phyloP scores from a whole-genome alignment of 306 rosid species.

The Alnus rubra region DNA sequence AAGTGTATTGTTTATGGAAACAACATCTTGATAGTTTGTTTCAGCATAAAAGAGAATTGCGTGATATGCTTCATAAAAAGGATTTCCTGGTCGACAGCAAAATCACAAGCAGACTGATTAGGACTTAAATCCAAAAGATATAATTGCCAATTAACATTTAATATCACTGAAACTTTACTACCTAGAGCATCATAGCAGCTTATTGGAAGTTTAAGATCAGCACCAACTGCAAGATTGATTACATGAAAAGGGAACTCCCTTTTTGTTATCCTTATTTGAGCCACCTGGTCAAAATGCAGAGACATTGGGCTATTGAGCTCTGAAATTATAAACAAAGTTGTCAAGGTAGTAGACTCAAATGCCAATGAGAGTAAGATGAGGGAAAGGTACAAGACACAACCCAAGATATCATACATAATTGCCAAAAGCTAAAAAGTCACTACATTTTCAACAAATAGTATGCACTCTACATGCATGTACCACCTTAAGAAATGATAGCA shows the following conservation, averaged over 20 bases:
- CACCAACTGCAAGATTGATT: constrained; percentile 74
- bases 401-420: neutral
- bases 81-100: constrained; percentile 66
- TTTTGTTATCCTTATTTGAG: constrained; percentile 72
- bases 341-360: constrained; percentile 11
- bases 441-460: neutral
- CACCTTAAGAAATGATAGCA: neutral
- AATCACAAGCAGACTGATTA: constrained; percentile 25
- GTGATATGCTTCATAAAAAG: constrained; percentile 74
- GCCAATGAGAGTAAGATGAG: constrained; percentile 7
- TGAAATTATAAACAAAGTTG: constrained; percentile 19
- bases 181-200: constrained; percentile 71
- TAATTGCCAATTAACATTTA: constrained; percentile 14
- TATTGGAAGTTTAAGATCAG: constrained; percentile 68
- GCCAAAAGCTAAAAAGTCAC: neutral
- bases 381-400: neutral
- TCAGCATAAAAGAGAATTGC: constrained; percentile 52
- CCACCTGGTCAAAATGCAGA: constrained; percentile 57
- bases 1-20: constrained; percentile 50
- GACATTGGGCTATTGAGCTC: constrained; percentile 18
- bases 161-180: constrained; percentile 31
- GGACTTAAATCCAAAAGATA: constrained; percentile 30
- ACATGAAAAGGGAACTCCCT: constrained; percentile 55
- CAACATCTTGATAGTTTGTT: constrained; percentile 74
- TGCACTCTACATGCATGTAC: constrained; percentile 6